Percentiles rank a stretch among this genome's conserved stretches.
Conservation (phyloP, 306 rosid genomes). For the Cajanus cajan region DNA sequence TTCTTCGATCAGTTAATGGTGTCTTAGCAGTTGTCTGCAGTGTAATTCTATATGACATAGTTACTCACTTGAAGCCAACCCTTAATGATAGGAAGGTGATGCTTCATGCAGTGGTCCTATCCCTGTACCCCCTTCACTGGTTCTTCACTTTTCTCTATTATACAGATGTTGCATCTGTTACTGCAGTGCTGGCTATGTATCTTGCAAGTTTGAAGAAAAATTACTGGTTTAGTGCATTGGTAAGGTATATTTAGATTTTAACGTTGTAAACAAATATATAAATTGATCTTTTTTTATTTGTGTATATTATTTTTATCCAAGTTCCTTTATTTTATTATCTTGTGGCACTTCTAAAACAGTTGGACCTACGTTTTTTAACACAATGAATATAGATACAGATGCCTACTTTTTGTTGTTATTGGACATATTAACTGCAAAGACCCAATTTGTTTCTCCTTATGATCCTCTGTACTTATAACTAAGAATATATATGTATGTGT, state of each 20-base stretch:
- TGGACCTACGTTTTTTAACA: not conserved
- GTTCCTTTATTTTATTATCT: not conserved
- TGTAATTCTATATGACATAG: conserved; percentile 61
- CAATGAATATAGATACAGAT: not conserved
- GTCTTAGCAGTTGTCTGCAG: conserved; percentile 70
- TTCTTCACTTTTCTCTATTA: conserved; percentile 90
- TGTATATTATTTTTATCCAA: not conserved
- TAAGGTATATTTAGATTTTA: conserved; percentile 40
- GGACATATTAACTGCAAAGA: too few species aligned
- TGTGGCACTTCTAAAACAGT: not conserved
- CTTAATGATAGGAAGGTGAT: conserved; percentile 62
- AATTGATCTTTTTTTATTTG: not conserved
- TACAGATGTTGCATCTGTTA: conserved; percentile 83
- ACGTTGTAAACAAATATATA: conserved; percentile 3
- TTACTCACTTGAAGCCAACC: conserved; percentile 67
- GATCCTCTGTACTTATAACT: not conserved
- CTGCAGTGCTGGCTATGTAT: conserved; percentile 81
- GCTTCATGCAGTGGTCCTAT: conserved; percentile 58
- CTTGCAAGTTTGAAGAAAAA: conserved; percentile 75
- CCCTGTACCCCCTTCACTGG: conserved; percentile 89
- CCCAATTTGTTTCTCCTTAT: not conserved
- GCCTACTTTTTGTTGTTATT: too few species aligned
- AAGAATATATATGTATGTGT: not conserved
- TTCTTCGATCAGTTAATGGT: conserved; percentile 76
- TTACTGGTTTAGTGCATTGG: conserved; percentile 86